Conservation (phyloP, 2,329 filamentous ascomycete genomes). For the Moelleriella libera region DNA sequence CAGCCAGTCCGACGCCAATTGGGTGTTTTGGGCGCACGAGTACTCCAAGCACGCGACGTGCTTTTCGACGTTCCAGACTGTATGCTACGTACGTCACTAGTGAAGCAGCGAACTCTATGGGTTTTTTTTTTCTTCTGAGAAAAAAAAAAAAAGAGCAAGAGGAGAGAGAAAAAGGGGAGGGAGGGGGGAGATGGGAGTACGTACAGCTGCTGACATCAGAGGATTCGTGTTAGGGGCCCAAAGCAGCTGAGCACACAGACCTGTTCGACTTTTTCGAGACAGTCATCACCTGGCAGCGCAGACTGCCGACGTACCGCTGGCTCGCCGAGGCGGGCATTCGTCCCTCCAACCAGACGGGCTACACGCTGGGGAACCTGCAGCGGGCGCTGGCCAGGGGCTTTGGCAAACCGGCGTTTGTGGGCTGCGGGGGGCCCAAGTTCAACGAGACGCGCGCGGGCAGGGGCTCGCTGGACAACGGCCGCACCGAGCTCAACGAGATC, state of each 20-base stretch:
- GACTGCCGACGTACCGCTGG: slow-evolving; percentile 47
- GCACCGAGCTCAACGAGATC: slow-evolving; percentile 43
- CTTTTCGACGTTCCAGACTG: slow-evolving; percentile 48
- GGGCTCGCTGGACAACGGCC: slow-evolving; percentile 38
- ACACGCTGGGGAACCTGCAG: slow-evolving; percentile 38
- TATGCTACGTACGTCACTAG: slow-evolving; percentile 35
- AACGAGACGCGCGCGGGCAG: slow-evolving; percentile 45
- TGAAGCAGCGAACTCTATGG: no score
- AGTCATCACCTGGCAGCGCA: slow-evolving; percentile 39
- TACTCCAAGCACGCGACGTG: slow-evolving; percentile 57
- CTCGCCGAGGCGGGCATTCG: slow-evolving; percentile 36
- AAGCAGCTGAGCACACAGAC: slow-evolving; percentile 40
- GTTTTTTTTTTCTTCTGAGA: background rate
- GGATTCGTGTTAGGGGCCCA: slow-evolving; percentile 24
- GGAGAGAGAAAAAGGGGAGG: background rate
- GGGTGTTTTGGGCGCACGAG: slow-evolving; percentile 52
- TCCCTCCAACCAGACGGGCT: slow-evolving; percentile 44
- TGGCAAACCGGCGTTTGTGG: slow-evolving; percentile 44
- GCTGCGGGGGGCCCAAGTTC: slow-evolving; percentile 44
- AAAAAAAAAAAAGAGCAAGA: background rate
- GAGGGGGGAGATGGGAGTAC: background rate
- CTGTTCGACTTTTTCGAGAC: slow-evolving; percentile 52
- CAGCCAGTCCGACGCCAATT: slow-evolving; percentile 38
- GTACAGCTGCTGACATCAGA: background rate
- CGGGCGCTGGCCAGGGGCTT: slow-evolving; percentile 31